phyloP scores from a whole-genome alignment of 768 basidiomycete species.

The Lactarius indigo region DNA sequence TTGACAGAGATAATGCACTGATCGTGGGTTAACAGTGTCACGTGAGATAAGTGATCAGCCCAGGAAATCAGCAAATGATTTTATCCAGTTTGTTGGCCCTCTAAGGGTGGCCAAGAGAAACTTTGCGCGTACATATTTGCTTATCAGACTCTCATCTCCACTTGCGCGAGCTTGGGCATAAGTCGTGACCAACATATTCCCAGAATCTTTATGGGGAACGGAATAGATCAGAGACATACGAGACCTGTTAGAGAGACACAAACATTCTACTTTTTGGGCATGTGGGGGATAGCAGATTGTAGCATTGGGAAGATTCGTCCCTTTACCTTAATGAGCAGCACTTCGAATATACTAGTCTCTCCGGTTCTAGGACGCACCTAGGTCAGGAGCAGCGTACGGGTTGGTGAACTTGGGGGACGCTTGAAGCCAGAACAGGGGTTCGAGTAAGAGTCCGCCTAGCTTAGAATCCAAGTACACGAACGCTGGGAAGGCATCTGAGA shows the following conservation, averaged over 20 bases:
- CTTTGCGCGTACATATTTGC: conserved; percentile 21
- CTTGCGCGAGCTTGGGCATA: conserved; percentile 30
- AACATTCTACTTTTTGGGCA: conserved; percentile 14
- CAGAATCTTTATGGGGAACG: conserved; percentile 24
- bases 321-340: neutral
- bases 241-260: neutral
- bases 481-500: conserved; percentile 47
- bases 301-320: conserved; percentile 6
- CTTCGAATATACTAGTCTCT: neutral
- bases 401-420: conserved; percentile 18
- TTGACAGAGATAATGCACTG: conserved; percentile 49
- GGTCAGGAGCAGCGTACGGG: conserved; percentile 22
- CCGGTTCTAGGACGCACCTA: conserved; percentile 17
- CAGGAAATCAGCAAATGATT: conserved; percentile 31
- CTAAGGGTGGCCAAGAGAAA: neutral
- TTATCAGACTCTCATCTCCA: conserved; percentile 29
- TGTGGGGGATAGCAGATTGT: neutral
- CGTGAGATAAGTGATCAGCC: conserved; percentile 31
- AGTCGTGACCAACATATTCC: conserved; percentile 36
- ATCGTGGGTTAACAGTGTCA: conserved; percentile 49
- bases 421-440: conserved; percentile 27
- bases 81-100: conserved; percentile 15
- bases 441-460: conserved; percentile 36
- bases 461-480: conserved; percentile 52
- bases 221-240: neutral